Conservation (phyloP, 2,329 filamentous ascomycete species). For the Neonectria punicea region DNA sequence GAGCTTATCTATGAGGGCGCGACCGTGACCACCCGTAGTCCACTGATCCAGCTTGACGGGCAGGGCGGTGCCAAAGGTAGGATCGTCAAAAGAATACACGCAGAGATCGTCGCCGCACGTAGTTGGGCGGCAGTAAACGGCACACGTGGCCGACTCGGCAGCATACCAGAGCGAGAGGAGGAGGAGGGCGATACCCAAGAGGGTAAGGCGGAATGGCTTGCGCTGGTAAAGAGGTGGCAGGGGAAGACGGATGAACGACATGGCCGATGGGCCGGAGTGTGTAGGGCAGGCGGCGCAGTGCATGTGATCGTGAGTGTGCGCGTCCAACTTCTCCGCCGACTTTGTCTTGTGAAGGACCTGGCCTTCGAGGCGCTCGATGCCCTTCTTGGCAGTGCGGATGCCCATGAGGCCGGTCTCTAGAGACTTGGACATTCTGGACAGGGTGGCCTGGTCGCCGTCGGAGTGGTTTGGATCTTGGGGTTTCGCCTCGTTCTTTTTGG, state of each 20-base stretch:
- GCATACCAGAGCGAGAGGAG: conserved; percentile 63
- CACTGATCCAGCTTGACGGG: conserved; percentile 73
- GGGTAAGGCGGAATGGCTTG: conserved; percentile 59
- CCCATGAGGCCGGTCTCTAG: conserved; percentile 62
- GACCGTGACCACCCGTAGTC: conserved; percentile 63
- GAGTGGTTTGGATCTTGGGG: conserved; percentile 43
- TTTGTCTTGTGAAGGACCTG: conserved; percentile 56
- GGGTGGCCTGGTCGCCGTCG: conserved; percentile 55
- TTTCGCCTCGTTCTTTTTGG: conserved; percentile 35
- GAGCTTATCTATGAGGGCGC: conserved; percentile 49
- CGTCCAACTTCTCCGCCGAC: conserved; percentile 31
- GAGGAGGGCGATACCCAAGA: conserved; percentile 58
- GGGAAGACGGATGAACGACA: conserved; percentile 55
- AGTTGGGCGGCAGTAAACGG: conserved; percentile 63
- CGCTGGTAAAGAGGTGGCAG: conserved; percentile 60
- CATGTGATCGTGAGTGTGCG: conserved; percentile 22
- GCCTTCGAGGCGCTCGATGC: conserved; percentile 67
- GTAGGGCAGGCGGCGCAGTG: conserved; percentile 32
- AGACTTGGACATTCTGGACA: conserved; percentile 62
- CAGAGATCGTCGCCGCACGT: conserved; percentile 60
- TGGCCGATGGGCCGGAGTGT: conserved; percentile 23
- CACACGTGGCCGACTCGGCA: conserved; percentile 65
- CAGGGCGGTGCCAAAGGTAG: conserved; percentile 68
- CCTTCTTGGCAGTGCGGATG: conserved; percentile 65
- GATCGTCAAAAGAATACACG: conserved; percentile 67